A percentile compares a stretch with the other conserved stretches of the same genome.
These are phyloP conservation scores for Xylaria palmicola DNA, from an alignment of 495 filamentous ascomycete species.

Conservation along the genomic window DNA sequence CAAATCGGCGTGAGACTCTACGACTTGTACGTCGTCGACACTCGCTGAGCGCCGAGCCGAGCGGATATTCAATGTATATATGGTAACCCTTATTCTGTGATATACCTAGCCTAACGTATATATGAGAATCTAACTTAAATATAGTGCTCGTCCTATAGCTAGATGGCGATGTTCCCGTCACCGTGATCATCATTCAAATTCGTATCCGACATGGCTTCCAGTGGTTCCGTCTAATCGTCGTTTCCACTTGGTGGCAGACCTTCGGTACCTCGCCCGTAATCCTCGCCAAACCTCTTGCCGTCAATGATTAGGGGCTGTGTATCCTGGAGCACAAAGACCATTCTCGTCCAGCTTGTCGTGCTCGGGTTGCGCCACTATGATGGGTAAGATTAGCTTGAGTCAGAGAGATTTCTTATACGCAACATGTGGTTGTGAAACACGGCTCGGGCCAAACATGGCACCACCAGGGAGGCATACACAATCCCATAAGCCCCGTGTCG, in stretches of 20 bases:
- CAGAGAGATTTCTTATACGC: constrained; percentile 52
- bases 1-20: not conserved
- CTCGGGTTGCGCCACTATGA: constrained; percentile 57
- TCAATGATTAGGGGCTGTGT: constrained; percentile 41
- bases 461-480: not conserved
- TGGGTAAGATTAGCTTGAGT: constrained; percentile 50
- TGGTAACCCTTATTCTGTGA: not conserved
- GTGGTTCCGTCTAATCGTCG: constrained; percentile 18
- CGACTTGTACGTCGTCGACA: not conserved
- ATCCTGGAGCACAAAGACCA: constrained; percentile 37
- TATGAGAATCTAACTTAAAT: not conserved
- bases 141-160: no score
- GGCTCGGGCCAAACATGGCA: not conserved
- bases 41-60: not conserved
- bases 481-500: no score
- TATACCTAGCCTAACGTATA: not conserved
- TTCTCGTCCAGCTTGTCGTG: constrained; percentile 37
- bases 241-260: constrained; percentile 42
- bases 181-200: not conserved
- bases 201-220: not conserved
- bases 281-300: constrained; percentile 49
- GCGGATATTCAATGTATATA: no score
- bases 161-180: no score
- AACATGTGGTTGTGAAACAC: constrained; percentile 43
- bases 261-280: constrained; percentile 39